Conservation (phyloP, 2,329 filamentous ascomycete genomes). For the Zasmidium angulare region DNA sequence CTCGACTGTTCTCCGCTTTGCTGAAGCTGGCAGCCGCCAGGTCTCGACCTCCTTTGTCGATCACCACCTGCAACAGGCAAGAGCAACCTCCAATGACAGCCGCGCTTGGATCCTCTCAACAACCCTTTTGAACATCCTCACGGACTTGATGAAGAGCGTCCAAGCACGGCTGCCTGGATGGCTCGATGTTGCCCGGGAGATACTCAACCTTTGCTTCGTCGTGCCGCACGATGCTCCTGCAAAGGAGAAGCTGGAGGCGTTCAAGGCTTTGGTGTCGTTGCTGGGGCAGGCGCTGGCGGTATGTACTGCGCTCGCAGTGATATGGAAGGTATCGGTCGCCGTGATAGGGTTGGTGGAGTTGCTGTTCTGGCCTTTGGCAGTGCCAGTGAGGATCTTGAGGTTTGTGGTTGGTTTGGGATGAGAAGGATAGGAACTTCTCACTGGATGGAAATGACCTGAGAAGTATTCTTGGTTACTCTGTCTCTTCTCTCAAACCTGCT, state of each 20-base stretch:
- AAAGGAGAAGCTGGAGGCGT: conserved; percentile 26
- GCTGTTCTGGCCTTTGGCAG: conserved; percentile 31
- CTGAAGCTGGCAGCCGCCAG: not conserved
- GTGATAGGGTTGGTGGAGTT: conserved; percentile 26
- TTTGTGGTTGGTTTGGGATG: conserved; percentile 23
- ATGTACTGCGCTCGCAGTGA: conserved; percentile 25
- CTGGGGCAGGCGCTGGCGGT: conserved; percentile 25
- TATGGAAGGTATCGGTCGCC: conserved; percentile 29
- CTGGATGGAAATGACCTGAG: not conserved
- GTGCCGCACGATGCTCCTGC: conserved; percentile 10
- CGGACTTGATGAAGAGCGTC: not conserved
- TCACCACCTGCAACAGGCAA: not conserved
- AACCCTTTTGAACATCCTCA: not conserved
- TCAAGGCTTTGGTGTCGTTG: conserved; percentile 25
- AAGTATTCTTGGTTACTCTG: not conserved
- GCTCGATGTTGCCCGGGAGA: not conserved
- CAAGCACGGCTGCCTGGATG: not conserved
- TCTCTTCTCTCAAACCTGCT: too few relatives aligned
- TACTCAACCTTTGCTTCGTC: conserved; percentile 1
- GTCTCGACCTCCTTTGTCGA: not conserved
- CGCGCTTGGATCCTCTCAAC: not conserved
- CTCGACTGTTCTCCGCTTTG: not conserved
- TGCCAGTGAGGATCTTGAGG: conserved; percentile 26
- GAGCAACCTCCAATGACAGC: not conserved
- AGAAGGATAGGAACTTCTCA: not conserved